Evolutionary conservation across 192 early-diverging fungal genomes (phyloP), one percentile per base, ranked within the genome.

Genomic region (Chytriomyces confervae): DNA sequence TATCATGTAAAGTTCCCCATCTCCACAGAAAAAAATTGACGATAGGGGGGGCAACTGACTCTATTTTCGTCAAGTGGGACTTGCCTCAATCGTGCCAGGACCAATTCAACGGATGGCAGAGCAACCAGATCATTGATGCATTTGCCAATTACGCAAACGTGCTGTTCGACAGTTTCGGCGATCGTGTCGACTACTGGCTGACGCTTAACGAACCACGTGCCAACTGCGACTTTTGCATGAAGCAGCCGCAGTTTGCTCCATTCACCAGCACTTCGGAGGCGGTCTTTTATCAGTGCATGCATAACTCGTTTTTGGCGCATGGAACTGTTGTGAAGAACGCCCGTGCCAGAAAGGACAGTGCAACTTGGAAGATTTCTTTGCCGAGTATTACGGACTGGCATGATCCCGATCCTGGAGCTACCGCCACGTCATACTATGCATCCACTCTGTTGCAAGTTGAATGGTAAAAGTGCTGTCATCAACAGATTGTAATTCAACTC

Each of bases 201-300:
- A 84, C 83, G 16, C 29, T 84, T 62, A 84, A 84, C 53, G 83
- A 84, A 64, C 81, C 83, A 20, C 36, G 64, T 10, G 77, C 80
- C 48, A 79, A 76, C 45, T 82, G 83, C 77, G 72, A 76, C n/a
- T 75, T 61, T 47, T 76, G 74, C 74, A 36, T 76, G 44, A 29
- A 50, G 6, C 8, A 43, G 5, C 74, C 74, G 27, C 27, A 66
- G 10, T 76, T 76, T 47, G 46, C 74, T 8, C 74, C 74, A 7
- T 66, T 66, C 24, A 76, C 74, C 2, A 66, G 63, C 7, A 76
- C 62, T 27, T n/a, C 62, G 0, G 62, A 44, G 24, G 63, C 9
- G 8, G 16, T 66, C 10, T 76, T 50, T 36, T 66, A 50, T 18
- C 53, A 66, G 16, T 76, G 74, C 63, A 66, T 76, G 46, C 65